Evolutionary conservation across 2,329 filamentous ascomycete species (phyloP), one percentile per base, ranked within the genome.

Genomic region (Calonectria crousiana): DNA sequence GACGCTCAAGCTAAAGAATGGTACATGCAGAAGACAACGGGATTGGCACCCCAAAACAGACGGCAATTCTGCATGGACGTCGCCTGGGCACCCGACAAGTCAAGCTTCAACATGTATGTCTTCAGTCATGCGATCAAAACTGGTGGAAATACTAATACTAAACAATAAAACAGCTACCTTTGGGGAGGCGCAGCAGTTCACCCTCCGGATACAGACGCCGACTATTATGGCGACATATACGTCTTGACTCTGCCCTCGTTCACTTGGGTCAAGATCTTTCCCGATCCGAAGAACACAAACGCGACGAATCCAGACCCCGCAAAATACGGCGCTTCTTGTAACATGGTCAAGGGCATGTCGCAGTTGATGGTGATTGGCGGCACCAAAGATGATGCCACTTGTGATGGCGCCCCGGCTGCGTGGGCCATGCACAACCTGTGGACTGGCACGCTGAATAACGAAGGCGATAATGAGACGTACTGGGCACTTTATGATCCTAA

Each of bases 31-130:
- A 88, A 82, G 4, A 88, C 91, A 0, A 85, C 84, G 0, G 91
- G 91, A 0, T 78, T 85, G 30, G 79, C 89, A 3, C 91, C 90
- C 6, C 82, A 81, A 18, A 82, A 86, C 74, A 84, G 91, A n/a
- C 84, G 89, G 32, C 86, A 88, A 30, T 92, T 92, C 78, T 92
- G 91, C 79, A 89, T 89, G 9, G 91, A 90, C 56, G 89, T 86
- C 11, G 88, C 89, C 1, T 92, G 90, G 89, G 86, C 90, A 0
- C 76, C 85, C 10, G 91, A 92, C 76, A 84, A 87, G 65, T 90
- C 90, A 13, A 91, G 89, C 10, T 92, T 92, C 78, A 92, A 92
- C 77, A 90, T 93, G 88, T 92, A 78, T n/a, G 41, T 47, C 41
- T 18, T n/a, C 1, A 47, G 9, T 10, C 3, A 18, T 18, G 38